Percentiles rank a stretch among this genome's conserved stretches.
Conservation (phyloP, 257 asterid species). For the Fraxinus excelsior region DNA sequence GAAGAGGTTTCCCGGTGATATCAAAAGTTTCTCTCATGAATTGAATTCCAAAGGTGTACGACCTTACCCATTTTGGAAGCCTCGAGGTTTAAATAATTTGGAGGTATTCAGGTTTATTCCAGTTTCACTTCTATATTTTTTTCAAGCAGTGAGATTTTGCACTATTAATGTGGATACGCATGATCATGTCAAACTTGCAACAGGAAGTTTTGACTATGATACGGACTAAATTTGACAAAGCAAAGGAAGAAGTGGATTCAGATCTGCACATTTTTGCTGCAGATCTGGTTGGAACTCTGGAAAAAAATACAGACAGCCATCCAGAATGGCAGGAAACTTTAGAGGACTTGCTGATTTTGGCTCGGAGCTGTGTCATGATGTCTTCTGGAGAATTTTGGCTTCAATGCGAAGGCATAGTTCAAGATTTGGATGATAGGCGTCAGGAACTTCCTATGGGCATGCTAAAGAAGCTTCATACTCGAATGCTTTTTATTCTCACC, state of each 20-base stretch:
- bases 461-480: constrained; percentile 93
- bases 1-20: constrained; percentile 93
- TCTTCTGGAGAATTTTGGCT: constrained; percentile 98
- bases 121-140: constrained; percentile 15
- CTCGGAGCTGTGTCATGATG: constrained; percentile 96
- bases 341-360: constrained; percentile 87
- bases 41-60: constrained; percentile 97
- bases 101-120: constrained; percentile 58
- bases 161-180: constrained; percentile 26
- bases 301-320: constrained; percentile 84
- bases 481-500: constrained; percentile 98
- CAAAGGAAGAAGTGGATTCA: constrained; percentile 97
- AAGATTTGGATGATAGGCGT: constrained; percentile 93
- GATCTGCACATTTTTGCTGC: constrained; percentile 97
- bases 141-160: constrained; percentile 15
- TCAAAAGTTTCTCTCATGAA: constrained; percentile 97
- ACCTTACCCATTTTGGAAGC: constrained; percentile 98
- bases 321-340: constrained; percentile 98
- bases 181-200: constrained; percentile 24
- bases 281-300: constrained; percentile 86
- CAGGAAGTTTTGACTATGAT: constrained; percentile 96
- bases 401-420: constrained; percentile 98
- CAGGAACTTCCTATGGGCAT: constrained; percentile 95
- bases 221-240: constrained; percentile 88
- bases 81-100: constrained; percentile 82